Percentiles rank a stretch among this genome's conserved stretches.
Evolutionary conservation across 1,139 yeast genomes (phyloP).

Genomic region (Diutina rugosa): DNA sequence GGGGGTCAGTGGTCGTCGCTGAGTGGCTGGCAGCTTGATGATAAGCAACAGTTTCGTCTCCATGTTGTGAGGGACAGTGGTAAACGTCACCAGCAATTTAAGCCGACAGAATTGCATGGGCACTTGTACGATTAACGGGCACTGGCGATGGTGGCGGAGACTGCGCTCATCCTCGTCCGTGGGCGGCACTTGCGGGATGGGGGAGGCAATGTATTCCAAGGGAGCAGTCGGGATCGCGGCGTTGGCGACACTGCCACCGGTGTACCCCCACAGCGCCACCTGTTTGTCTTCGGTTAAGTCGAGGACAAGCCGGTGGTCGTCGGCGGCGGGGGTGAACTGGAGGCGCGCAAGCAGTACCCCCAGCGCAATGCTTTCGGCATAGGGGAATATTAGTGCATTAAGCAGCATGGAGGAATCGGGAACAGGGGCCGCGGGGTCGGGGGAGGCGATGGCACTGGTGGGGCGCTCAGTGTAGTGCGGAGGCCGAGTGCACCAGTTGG

Average conservation of each 20-base stretch:
- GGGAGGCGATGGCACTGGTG: neutral
- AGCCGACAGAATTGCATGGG: slow-evolving; percentile 12
- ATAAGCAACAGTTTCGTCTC: slow-evolving; percentile 13
- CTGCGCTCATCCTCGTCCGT: neutral
- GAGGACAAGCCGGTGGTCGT: neutral
- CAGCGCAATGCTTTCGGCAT: neutral
- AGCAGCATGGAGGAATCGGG: neutral
- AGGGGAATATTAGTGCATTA: neutral
- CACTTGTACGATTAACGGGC: slow-evolving; percentile 19
- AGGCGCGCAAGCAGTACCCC: neutral
- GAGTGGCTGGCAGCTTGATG: slow-evolving; percentile 12
- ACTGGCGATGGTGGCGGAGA: slow-evolving; percentile 2
- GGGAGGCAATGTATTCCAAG: slow-evolving; percentile 15
- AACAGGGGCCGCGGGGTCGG: neutral
- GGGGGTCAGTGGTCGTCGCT: slow-evolving; percentile 6
- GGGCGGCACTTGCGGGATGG: slow-evolving; percentile 2
- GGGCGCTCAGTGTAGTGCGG: neutral
- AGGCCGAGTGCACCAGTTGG: neutral
- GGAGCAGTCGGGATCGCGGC: slow-evolving; percentile 6
- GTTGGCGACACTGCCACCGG: neutral
- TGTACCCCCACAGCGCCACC: neutral
- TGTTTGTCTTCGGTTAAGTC: neutral
- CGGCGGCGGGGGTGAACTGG: neutral
- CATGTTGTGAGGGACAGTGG: slow-evolving; percentile 5
- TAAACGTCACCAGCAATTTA: slow-evolving; percentile 17